Percentiles rank a stretch among this genome's conserved stretches.
phyloP scores from a whole-genome alignment of 2,329 filamentous ascomycete genomes.

The Aureobasidium sp. region DNA sequence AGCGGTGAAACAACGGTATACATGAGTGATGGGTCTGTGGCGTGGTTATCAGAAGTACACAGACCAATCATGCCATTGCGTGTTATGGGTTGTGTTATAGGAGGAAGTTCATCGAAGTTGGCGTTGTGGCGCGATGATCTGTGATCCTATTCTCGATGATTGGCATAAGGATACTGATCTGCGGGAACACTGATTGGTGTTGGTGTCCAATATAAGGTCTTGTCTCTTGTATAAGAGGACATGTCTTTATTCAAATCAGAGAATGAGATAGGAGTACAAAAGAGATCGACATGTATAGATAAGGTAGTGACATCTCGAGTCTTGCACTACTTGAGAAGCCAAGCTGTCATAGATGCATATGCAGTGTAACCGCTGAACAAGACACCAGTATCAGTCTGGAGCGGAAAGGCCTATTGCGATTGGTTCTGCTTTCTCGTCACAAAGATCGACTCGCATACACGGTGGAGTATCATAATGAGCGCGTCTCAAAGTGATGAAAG shows the following conservation, averaged over 20 bases:
- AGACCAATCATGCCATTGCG: slow-evolving; percentile 5
- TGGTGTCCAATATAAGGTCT: not conserved
- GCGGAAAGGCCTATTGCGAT: not conserved
- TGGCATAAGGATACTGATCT: not conserved
- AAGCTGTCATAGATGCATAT: not conserved
- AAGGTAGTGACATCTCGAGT: not conserved
- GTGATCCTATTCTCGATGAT: not conserved
- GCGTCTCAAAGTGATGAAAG: not conserved
- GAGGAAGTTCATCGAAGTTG: too few relatives aligned
- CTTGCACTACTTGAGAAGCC: not conserved
- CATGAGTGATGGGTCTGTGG: too few relatives aligned
- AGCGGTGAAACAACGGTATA: not conserved
- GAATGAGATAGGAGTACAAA: not conserved
- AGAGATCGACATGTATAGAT: not conserved
- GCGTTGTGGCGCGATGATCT: not conserved
- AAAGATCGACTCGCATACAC: not conserved
- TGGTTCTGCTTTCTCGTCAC: not conserved
- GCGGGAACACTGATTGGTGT: not conserved
- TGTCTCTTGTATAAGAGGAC: too few relatives aligned
- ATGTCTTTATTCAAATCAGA: too few relatives aligned
- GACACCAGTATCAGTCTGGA: not conserved
- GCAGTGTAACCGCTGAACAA: not conserved
- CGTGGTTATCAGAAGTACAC: not conserved
- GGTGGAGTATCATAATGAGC: not conserved
- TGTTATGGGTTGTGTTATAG: not conserved